phyloP scores from a whole-genome alignment of 441 rosid genomes.

The Jatropha podagrica region DNA sequence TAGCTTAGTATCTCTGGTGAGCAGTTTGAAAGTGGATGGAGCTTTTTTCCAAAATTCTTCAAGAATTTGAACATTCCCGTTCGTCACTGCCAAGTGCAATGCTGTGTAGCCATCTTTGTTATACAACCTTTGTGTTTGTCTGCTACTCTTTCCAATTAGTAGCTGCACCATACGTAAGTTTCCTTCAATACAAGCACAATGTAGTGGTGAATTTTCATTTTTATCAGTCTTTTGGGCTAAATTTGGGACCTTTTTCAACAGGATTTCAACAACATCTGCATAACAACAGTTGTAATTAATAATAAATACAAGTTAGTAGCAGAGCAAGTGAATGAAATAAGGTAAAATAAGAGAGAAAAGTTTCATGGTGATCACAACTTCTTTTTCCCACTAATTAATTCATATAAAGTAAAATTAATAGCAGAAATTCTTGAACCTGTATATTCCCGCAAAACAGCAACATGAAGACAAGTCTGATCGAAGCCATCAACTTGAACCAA shows the following conservation, averaged over 20 bases:
- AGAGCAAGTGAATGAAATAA: too few relatives aligned
- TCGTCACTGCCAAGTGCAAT: conserved; percentile 34
- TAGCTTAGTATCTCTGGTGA: conserved; percentile 14
- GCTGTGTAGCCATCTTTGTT: conserved; percentile 29
- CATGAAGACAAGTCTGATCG: conserved; percentile 19
- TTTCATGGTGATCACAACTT: too few relatives aligned
- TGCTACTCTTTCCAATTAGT: conserved; percentile 17
- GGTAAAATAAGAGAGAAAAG: too few relatives aligned
- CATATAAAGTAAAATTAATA: too few relatives aligned
- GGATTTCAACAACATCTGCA: conserved; percentile 20
- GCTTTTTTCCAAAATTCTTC: conserved; percentile 18
- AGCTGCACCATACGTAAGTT: conserved; percentile 17
- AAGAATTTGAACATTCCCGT: conserved; percentile 20
- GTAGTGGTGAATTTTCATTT: conserved; percentile 28
- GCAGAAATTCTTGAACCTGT: not conserved
- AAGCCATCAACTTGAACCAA: conserved; percentile 12
- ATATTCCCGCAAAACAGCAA: conserved; percentile 23
- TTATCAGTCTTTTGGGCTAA: conserved; percentile 22
- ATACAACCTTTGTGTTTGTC: not conserved
- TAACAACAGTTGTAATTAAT: too few relatives aligned
- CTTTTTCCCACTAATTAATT: too few relatives aligned
- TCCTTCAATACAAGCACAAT: conserved; percentile 25
- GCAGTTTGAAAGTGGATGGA: conserved; percentile 19
- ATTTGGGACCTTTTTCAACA: conserved; percentile 16
- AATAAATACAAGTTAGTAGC: too few relatives aligned